Evolutionary conservation across 345 rosid genomes (phyloP), one percentile per base, ranked within the genome.

Genomic region (Lepidium sativum): DNA sequence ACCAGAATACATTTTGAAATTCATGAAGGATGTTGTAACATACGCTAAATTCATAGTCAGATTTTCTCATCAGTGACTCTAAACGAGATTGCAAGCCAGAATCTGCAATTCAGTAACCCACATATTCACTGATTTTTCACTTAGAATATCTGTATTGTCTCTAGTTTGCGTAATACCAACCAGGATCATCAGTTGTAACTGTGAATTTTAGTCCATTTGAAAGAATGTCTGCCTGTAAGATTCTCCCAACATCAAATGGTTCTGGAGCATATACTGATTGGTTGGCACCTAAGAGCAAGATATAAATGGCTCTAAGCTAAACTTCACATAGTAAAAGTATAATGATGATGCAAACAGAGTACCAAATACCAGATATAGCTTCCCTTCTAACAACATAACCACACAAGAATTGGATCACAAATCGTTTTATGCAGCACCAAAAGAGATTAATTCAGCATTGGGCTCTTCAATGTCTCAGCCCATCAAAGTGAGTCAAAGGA

Each of bases 31-130:
- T 14, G 43, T 53, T 50, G 38, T 8, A 43, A 71, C 97, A 44
- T 89, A 87, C 99, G 11, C 50, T 82, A 58, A 94, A 94, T 67
- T 94, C 99, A 56, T 78, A 70, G 60, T 85, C 83, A 33, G 99
- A 89, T 80, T 90, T 94, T 38, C 92, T 79, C 81, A 86, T 66
- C 64, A 94, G 84, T 4, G 81, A 76, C 74, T 84, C 96, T 60
- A 87, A 77, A 9, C 84, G 72, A 70, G 81, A 73, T 54, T 80
- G 83, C 76, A 83, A 71, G 71, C 86, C 85, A 78, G 95, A 79
- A 75, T 82, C 97, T 94, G 72, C 57, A 50, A 20, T 32, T 47
- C 27, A 67, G 39, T 63, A 42, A 70, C 71, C 58, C 42, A 67
- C 8, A 33, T 9, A 37, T 41, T 32, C 75, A 59, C 48, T 40